Percentiles rank a stretch among this genome's conserved stretches.
Evolutionary conservation across 768 basidiomycete genomes (phyloP).

Genomic region (Lactarius vividus): DNA sequence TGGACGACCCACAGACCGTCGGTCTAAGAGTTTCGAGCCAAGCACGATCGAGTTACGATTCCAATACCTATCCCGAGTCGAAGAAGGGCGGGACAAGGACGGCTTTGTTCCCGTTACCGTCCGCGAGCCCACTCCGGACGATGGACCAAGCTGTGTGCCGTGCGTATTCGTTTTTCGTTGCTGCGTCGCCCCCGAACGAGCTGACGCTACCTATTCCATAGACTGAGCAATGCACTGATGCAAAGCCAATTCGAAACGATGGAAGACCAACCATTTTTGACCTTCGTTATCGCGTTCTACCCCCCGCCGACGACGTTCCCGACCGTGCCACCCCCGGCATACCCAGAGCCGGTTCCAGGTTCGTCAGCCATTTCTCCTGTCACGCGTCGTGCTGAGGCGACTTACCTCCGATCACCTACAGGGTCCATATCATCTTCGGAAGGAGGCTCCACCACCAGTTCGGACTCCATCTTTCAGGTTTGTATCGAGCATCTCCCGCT

Average conservation of each 20-base stretch:
- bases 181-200: neutral
- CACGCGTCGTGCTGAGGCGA: neutral
- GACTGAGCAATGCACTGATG: constrained; percentile 6
- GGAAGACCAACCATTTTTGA: constrained; percentile 6
- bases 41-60: constrained; percentile 12
- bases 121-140: constrained; percentile 7
- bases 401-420: neutral
- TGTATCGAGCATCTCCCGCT: neutral
- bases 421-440: constrained; percentile 4
- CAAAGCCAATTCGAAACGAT: constrained; percentile 6
- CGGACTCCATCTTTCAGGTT: constrained; percentile 19
- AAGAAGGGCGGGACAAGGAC: neutral
- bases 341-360: neutral
- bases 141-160: constrained; percentile 4
- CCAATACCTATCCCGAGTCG: constrained; percentile 1
- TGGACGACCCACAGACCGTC: constrained; percentile 2
- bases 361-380: neutral
- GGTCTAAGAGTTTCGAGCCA: constrained; percentile 8
- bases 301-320: neutral
- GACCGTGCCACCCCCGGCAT: neutral
- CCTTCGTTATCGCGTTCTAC: constrained; percentile 14
- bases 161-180: neutral
- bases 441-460: constrained; percentile 11
- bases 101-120: constrained; percentile 8
- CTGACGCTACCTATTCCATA: neutral